Evolutionary conservation across 2,329 filamentous ascomycete species (phyloP).

Genomic region (Venturia effusa): DNA sequence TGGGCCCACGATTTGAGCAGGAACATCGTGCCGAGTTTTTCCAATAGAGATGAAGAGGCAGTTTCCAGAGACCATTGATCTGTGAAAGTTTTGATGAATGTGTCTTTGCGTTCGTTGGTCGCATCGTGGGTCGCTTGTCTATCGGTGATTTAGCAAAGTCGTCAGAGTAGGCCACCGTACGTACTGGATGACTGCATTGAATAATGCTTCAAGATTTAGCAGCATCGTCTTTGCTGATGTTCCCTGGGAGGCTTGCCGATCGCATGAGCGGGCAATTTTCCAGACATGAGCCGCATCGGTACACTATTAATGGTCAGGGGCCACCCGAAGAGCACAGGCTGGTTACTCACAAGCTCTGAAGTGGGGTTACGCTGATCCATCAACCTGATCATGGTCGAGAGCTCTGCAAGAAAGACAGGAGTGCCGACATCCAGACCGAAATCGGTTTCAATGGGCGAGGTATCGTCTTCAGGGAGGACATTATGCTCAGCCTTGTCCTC

Average conservation of each 20-base stretch:
- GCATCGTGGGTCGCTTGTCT: neutral
- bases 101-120: neutral
- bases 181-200: neutral
- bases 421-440: neutral
- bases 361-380: neutral
- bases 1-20: neutral
- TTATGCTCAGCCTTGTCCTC: constrained; percentile 11
- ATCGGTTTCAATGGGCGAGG: neutral
- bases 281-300: neutral
- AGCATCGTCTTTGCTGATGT: neutral
- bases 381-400: constrained; percentile 12
- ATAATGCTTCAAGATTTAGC: neutral
- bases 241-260: neutral
- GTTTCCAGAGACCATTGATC: neutral
- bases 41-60: neutral
- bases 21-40: neutral
- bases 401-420: constrained; percentile 5
- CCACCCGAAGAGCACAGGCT: too few species aligned
- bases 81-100: neutral
- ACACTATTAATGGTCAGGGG: neutral
- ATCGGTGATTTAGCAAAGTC: neutral
- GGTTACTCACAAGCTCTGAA: neutral
- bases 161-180: neutral
- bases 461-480: neutral
- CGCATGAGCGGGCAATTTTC: neutral